Evolutionary conservation across 192 early-diverging fungal species (phyloP), one percentile per base, ranked within the genome.

Genomic region (Coemansia sp.): DNA sequence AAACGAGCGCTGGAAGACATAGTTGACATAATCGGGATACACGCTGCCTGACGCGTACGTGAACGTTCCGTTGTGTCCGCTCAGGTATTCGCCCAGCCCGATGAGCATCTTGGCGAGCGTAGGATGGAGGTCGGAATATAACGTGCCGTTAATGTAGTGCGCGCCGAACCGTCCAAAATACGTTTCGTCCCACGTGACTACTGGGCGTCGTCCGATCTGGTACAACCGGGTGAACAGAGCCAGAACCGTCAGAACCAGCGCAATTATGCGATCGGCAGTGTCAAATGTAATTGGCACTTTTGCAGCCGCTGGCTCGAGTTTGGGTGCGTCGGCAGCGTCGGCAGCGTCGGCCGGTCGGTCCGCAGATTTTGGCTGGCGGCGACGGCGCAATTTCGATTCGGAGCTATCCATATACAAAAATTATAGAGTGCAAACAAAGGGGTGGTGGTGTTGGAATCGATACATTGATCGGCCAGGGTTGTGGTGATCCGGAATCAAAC

Each of bases 81-180:
- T 82, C 23, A 89, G 12, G 11, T 69, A 49, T 31, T 83, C 87
- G 39, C 82, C 53, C 34, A 89, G 53, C 8, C 82, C 87, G 31
- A 85, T 70, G 26, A 89, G 60, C 75, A 88, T 88, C 67, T 90
- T 90, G 38, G 85, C 87, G 36, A 97, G 76, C 5, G 94, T 93
- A n/a, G 96, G 94, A 60, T 99, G 96, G 2, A 99, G 93, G 70
- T 99, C 96, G 66, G 90, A 90, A 59, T 97, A 99, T 63, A 97
- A 97, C 35, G 87, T 87, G 17, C 87, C 79, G 50, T 94, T 92
- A 26, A 99, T 65, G 67, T 99, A 99, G 67, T 90, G 75, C 8
- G 89, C 89, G 17, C 87, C 96, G 72, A 98, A 98, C 82, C 93
- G 92, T 53, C 93, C 95, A 82, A 97, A 95, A 57, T 97, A 91